Percentiles rank a stretch among this genome's conserved stretches.
Conservation (phyloP, 108 stramenopile species). For the Discostella pseudostelligera region DNA sequence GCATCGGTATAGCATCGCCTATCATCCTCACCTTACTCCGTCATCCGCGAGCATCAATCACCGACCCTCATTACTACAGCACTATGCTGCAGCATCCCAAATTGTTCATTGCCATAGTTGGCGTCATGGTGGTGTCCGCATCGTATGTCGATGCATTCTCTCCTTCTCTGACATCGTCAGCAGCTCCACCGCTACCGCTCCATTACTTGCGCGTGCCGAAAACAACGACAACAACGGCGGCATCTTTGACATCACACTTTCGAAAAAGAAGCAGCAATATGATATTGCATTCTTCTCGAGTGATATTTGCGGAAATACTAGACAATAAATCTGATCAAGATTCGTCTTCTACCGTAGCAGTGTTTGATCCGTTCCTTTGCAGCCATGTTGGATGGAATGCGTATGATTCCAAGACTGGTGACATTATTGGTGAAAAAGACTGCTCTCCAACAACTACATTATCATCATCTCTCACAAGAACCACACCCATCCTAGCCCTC, state of each 20-base stretch:
- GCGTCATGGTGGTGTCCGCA: no score
- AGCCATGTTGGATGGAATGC: conserved; percentile 12
- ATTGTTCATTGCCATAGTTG: no score
- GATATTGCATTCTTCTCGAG: conserved; percentile 1
- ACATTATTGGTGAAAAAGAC: background rate
- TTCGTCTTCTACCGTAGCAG: background rate
- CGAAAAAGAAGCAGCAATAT: background rate
- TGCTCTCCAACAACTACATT: background rate
- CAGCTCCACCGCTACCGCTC: background rate
- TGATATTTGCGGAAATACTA: background rate
- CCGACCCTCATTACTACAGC: no score
- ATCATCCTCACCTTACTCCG: no score
- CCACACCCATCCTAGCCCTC: conserved; percentile 10
- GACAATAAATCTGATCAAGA: background rate
- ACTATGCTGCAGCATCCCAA: no score
- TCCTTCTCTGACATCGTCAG: background rate
- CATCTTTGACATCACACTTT: no score
- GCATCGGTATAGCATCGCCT: no score
- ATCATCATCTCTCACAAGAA: background rate
- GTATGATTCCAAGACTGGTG: background rate
- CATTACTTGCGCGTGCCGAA: no score
- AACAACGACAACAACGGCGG: background rate
- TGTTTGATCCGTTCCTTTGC: conserved; percentile 23
- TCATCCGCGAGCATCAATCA: no score
- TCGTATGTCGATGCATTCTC: background rate